Conservation (phyloP, 805 yeast species). For the Kregervanrija fluxuum region DNA sequence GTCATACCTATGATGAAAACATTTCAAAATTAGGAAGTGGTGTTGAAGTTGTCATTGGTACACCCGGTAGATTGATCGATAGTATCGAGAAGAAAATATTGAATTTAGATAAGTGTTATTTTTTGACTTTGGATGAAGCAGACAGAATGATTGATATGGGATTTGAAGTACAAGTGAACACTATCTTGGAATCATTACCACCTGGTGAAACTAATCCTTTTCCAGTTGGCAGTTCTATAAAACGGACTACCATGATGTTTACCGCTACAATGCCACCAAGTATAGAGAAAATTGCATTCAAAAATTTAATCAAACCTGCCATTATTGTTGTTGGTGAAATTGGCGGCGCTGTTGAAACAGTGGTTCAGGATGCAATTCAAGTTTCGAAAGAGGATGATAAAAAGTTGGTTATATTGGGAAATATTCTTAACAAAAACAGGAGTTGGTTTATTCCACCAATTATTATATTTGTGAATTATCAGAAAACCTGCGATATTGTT, state of each 20-base stretch:
- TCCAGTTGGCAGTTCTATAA: slow-evolving; percentile 6
- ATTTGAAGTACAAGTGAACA: slow-evolving; percentile 71
- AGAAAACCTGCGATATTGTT: slow-evolving; percentile 63
- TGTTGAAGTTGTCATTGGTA: slow-evolving; percentile 79
- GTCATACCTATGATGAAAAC: slow-evolving; percentile 69
- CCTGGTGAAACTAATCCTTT: slow-evolving; percentile 34
- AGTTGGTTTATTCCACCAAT: slow-evolving; percentile 46
- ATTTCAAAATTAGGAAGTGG: slow-evolving; percentile 51
- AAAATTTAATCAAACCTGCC: slow-evolving; percentile 56
- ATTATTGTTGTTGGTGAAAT: slow-evolving; percentile 60
- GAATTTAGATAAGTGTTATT: slow-evolving; percentile 52
- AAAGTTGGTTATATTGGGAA: slow-evolving; percentile 36
- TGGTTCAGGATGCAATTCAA: slow-evolving; percentile 61
- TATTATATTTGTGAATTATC: slow-evolving; percentile 77
- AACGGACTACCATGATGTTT: slow-evolving; percentile 79
- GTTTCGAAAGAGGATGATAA: slow-evolving; percentile 35
- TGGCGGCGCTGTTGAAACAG: slow-evolving; percentile 59
- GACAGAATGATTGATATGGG: slow-evolving; percentile 96
- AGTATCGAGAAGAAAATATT: slow-evolving; percentile 63
- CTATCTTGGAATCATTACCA: slow-evolving; percentile 53
- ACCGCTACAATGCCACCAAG: slow-evolving; percentile 86
- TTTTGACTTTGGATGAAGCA: slow-evolving; percentile 84
- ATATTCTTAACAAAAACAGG: slow-evolving; percentile 29
- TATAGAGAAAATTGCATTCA: slow-evolving; percentile 59
- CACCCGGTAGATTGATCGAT: slow-evolving; percentile 89